These are phyloP conservation scores for Sphagnum contortum DNA, from an alignment of 225 moss, liverwort and hornwort species.

Conservation along the genomic window DNA sequence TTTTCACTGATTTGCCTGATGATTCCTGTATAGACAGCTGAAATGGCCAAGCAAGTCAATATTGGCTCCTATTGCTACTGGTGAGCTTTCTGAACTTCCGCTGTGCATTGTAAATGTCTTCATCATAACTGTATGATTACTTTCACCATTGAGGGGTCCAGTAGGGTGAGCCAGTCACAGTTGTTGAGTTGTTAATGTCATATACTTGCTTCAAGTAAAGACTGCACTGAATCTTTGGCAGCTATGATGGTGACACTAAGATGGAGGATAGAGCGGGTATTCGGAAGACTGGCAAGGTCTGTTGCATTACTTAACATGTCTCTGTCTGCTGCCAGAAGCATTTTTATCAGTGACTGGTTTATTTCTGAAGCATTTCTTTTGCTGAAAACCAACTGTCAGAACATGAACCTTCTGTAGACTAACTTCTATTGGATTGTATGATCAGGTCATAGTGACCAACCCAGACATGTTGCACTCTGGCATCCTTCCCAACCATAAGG, in stretches of 20 bases:
- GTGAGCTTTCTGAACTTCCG: conserved; percentile 10
- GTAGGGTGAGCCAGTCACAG: not conserved
- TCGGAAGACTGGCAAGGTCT: conserved; percentile 53
- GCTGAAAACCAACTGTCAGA: too few species aligned
- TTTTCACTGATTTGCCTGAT: not conserved
- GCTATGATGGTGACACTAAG: conserved; percentile 52
- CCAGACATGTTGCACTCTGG: conserved; percentile 59
- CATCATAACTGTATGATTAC: too few species aligned
- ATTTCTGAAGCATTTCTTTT: too few species aligned
- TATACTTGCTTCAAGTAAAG: not conserved
- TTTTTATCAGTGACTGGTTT: too few species aligned
- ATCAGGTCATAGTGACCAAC: conserved; percentile 51
- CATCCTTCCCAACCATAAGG: conserved; percentile 51
- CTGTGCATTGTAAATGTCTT: too few species aligned
- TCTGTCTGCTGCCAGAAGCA: too few species aligned
- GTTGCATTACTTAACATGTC: not conserved
- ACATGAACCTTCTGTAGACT: too few species aligned
- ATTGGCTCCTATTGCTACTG: conserved; percentile 50
- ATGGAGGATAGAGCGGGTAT: conserved; percentile 38
- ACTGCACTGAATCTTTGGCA: conserved; percentile 7
- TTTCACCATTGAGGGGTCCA: too few species aligned
- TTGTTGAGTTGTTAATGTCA: not conserved
- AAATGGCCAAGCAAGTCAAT: conserved; percentile 39
- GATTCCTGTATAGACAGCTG: conserved; percentile 28
- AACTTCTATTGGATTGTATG: not conserved